Evolutionary conservation across 768 basidiomycete genomes (phyloP).

Genomic region (Leccinum uliginosum): DNA sequence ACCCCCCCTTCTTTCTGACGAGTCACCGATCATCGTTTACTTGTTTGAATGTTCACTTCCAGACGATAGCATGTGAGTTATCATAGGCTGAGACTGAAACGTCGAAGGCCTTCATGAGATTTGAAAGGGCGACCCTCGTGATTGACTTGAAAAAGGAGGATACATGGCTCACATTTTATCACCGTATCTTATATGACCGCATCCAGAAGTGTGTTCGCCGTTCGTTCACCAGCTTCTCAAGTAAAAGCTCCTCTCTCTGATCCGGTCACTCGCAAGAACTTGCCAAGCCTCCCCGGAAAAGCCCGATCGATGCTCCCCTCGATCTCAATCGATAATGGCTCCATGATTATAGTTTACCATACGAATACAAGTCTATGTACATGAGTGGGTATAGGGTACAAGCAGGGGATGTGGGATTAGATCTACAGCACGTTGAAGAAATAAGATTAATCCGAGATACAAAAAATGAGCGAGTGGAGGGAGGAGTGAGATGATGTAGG

Average conservation of each 20-base stretch:
- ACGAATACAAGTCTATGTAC: slow-evolving; percentile 15
- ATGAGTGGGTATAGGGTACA: slow-evolving; percentile 7
- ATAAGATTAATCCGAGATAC: slow-evolving; percentile 17
- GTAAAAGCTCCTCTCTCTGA: neutral
- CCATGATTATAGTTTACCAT: slow-evolving; percentile 1
- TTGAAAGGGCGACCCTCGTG: neutral
- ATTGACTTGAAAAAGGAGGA: neutral
- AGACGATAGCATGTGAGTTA: neutral
- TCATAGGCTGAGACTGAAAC: neutral
- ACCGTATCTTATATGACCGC: neutral
- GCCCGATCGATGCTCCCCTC: neutral
- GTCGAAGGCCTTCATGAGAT: neutral
- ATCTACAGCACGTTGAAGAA: slow-evolving; percentile 17
- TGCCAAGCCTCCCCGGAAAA: neutral
- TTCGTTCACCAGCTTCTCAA: neutral
- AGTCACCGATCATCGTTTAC: neutral
- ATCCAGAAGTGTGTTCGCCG: neutral
- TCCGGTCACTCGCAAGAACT: neutral
- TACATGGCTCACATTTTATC: neutral
- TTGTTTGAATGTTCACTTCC: neutral
- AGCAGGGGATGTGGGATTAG: slow-evolving; percentile 5
- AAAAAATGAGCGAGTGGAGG: slow-evolving; percentile 13
- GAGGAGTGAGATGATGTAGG: no score
- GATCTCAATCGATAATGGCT: neutral
- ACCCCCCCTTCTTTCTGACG: neutral